Base-by-base conservation (phyloP, 768 basidiomycete genomes). In the Auriscalpium microsporum region DNA sequence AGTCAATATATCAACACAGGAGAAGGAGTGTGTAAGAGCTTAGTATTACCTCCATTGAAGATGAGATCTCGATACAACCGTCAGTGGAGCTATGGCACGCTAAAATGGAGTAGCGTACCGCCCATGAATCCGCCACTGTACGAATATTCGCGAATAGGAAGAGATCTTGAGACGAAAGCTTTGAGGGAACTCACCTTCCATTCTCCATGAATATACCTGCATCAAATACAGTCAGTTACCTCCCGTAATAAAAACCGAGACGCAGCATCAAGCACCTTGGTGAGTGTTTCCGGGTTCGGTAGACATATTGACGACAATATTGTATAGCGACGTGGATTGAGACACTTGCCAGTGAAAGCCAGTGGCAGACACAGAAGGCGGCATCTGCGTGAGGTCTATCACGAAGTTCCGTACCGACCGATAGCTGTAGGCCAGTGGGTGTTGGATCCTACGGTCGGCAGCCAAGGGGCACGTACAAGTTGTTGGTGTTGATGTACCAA, bases 311-410 rank as follows among this genome's bases (percentile, higher is more conserved):
- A 90, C 76, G n/a, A 80, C 76, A 57, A 91, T 79, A 65, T 90
- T 89, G 58, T 83, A 74, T 49, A 91, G 68, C 0, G 84, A 86
- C 0, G 88, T 90, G 11, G 83, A 76, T 66, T 91, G 88, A 0
- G 89, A 80, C 23, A 90, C 84, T 70, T 90, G 88, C 88, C 88
- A 90, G 63, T 90, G 88, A 35, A 90, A 72, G 37, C 86, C 87
- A 10, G 84, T 87, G 45, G 80, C 86, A 60, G 77, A 71, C 3
- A 74, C 68, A 13, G 73, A 71, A 2, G 83, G 70, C 37, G 83
- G 79, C 56, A 85, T 78, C 70, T 73, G 73, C 53, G 75, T 69
- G 53, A 83, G 70, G 65, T 90, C 88, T 61, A 90, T 86, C 50
- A 87, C 71, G 53, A 90, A 77, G 68, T 90, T 89, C 59, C 87